phyloP scores from a whole-genome alignment of 305 asterid species.

The Fraxinus latifolia region DNA sequence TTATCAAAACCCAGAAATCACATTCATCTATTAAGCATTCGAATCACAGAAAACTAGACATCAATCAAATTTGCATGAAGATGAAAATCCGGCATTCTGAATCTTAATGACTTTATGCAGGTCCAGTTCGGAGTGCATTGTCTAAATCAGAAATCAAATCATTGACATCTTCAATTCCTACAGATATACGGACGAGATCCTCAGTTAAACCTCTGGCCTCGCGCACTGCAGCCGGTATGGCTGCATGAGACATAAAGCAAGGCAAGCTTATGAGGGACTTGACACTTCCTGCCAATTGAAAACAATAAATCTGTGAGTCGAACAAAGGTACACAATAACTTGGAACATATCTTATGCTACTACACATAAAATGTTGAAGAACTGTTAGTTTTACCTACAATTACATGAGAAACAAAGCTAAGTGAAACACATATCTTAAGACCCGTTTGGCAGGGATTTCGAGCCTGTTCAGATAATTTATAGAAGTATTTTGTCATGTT shows the following conservation, averaged over 20 bases:
- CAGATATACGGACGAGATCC: constrained; percentile 76
- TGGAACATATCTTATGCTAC: background rate
- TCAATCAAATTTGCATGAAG: background rate
- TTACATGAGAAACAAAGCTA: background rate
- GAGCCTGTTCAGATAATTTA: background rate
- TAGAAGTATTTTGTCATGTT: background rate
- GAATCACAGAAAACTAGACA: background rate
- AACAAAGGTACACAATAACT: background rate
- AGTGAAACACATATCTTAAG: background rate
- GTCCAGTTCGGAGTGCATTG: constrained; percentile 57
- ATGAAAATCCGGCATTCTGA: background rate
- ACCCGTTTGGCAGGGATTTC: background rate
- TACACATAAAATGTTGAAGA: background rate
- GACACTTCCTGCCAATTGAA: constrained; percentile 61
- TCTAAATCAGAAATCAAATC: constrained; percentile 76
- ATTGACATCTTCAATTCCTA: constrained; percentile 75
- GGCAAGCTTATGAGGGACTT: constrained; percentile 94
- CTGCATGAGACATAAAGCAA: constrained; percentile 88
- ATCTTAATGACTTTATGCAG: constrained; percentile 22
- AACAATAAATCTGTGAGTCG: background rate
- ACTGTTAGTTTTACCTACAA: background rate
- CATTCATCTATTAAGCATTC: background rate
- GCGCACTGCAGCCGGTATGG: constrained; percentile 74
- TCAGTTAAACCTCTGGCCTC: constrained; percentile 72
- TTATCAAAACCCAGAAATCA: background rate